A percentile compares a stretch with the other conserved stretches of the same genome.
These are phyloP conservation scores for Ophiostoma perfectum DNA, from an alignment of 2,329 filamentous ascomycete species.

Conservation along the genomic window DNA sequence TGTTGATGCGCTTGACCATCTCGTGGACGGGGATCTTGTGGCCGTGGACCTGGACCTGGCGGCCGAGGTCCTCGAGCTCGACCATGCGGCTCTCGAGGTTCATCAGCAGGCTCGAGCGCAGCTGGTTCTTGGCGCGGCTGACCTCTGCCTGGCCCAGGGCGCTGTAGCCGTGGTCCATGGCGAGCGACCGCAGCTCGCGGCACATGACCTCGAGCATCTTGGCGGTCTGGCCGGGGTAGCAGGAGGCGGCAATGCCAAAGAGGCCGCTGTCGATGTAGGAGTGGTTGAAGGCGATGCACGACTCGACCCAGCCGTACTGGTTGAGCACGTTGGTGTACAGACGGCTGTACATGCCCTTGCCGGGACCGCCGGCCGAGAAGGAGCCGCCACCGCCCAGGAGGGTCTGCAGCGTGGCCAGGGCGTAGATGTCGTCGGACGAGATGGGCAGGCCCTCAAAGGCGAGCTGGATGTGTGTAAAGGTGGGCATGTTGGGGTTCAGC, in stretches of 20 bases:
- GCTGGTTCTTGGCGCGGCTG: conserved; percentile 91
- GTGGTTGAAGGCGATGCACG: conserved; percentile 93
- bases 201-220: conserved; percentile 95
- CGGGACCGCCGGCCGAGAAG: conserved; percentile 92
- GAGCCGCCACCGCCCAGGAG: conserved; percentile 93
- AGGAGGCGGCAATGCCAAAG: conserved; percentile 87
- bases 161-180: conserved; percentile 67
- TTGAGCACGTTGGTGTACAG: conserved; percentile 97
- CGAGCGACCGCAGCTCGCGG: conserved; percentile 74
- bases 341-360: conserved; percentile 98
- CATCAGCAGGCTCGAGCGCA: conserved; percentile 86
- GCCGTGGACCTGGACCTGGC: conserved; percentile 96
- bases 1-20: conserved; percentile 86
- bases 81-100: conserved; percentile 97
- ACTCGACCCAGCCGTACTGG: conserved; percentile 96
- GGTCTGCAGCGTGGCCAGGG: conserved; percentile 89
- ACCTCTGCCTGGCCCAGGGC: conserved; percentile 73
- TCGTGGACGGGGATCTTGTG: conserved; percentile 85
- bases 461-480: conserved; percentile 87
- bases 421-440: conserved; percentile 87
- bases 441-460: conserved; percentile 94
- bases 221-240: conserved; percentile 69
- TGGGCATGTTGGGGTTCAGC: conserved; percentile 68
- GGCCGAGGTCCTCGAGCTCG: conserved; percentile 88
- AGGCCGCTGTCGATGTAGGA: conserved; percentile 93